These are phyloP conservation scores for Shiraia bambusicola DNA, from an alignment of 2,329 filamentous ascomycete species.

Conservation along the genomic window DNA sequence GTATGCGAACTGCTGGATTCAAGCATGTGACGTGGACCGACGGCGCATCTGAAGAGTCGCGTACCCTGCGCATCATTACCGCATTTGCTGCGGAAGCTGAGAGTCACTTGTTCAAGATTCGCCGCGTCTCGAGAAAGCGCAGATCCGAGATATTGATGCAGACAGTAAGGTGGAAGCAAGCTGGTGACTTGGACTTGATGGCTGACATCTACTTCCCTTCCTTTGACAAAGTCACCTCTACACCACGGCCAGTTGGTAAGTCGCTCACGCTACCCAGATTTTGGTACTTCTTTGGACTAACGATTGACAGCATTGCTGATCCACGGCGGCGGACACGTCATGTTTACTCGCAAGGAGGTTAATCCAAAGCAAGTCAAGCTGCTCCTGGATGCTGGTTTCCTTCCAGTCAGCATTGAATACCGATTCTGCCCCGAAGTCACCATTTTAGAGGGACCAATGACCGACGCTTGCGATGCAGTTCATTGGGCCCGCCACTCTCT, in stretches of 20 bases:
- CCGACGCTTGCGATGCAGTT: constrained; percentile 50
- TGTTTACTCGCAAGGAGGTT: constrained; percentile 44
- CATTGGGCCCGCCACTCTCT: constrained; percentile 44
- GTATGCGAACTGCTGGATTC: constrained; percentile 20
- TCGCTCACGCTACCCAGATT: neutral
- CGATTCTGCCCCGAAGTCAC: constrained; percentile 53
- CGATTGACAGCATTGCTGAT: constrained; percentile 45
- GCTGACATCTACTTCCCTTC: constrained; percentile 21
- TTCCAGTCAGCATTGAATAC: constrained; percentile 55
- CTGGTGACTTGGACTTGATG: constrained; percentile 6
- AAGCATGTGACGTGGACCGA: constrained; percentile 25
- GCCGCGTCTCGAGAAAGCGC: neutral
- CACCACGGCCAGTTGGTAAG: constrained; percentile 10
- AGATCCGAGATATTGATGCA: neutral
- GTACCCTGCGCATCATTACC: constrained; percentile 10
- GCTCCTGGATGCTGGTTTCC: constrained; percentile 45
- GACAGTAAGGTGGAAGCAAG: constrained; percentile 14
- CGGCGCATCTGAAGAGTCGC: constrained; percentile 11
- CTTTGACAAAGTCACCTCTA: constrained; percentile 12
- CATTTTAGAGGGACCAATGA: constrained; percentile 51
- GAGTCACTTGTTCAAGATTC: neutral
- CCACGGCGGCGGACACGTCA: constrained; percentile 49
- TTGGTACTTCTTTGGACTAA: neutral
- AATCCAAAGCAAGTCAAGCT: constrained; percentile 40
- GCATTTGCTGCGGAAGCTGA: constrained; percentile 1